These are phyloP conservation scores for Patellaria atrata DNA, from an alignment of 495 filamentous ascomycete species.

Conservation along the genomic window DNA sequence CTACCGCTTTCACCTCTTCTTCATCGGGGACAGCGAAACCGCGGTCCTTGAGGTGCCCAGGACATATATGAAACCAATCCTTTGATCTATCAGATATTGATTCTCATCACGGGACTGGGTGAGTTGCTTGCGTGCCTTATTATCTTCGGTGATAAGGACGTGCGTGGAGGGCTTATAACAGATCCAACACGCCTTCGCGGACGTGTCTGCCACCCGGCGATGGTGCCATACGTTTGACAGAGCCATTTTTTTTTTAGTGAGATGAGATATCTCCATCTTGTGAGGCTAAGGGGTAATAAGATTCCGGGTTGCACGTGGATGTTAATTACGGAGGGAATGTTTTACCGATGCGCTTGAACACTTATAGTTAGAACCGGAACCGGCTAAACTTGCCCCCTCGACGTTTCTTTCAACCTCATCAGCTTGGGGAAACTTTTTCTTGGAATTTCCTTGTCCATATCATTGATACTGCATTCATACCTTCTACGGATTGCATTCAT, in stretches of 20 bases:
- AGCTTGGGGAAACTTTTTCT: no score
- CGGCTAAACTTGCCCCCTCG: no score
- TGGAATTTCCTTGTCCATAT: no score
- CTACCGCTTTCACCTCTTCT: conserved; percentile 53
- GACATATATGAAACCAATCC: conserved; percentile 93
- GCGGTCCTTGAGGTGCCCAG: conserved; percentile 67
- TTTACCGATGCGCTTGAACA: no score
- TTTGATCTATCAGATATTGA: conserved; percentile 23
- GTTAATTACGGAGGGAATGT: no score
- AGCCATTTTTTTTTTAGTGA: conserved; percentile 29
- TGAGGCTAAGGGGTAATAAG: no score
- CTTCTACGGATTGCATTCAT: no score
- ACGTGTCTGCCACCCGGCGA: conserved; percentile 73
- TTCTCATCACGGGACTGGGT: neutral
- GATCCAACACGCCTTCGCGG: conserved; percentile 69
- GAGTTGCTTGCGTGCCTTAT: conserved; percentile 45
- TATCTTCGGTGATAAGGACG: conserved; percentile 80
- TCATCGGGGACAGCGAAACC: conserved; percentile 70
- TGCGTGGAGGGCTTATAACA: conserved; percentile 81
- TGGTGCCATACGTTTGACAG: conserved; percentile 76
- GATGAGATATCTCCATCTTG: no score
- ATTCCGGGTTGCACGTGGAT: no score
- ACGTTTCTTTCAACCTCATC: no score
- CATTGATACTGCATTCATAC: no score
- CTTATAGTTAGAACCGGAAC: no score